Evolutionary conservation across 2,329 filamentous ascomycete genomes (phyloP).

Genomic region (Sphaerulina musiva): DNA sequence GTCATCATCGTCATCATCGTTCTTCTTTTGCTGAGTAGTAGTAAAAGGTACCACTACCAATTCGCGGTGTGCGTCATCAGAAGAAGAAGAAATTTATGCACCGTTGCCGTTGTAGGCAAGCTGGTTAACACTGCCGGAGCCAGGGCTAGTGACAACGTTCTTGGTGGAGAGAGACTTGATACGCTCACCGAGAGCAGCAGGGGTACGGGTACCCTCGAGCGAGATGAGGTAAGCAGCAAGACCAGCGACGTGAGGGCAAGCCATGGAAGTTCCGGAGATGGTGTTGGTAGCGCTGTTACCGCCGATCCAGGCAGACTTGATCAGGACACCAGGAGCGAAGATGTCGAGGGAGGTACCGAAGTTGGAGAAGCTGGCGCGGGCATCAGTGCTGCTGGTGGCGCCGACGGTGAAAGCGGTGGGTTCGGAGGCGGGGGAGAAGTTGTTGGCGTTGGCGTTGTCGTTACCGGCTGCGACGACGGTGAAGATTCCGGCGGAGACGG

Average conservation of each 20-base stretch:
- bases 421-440: slow-evolving; percentile 32
- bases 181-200: slow-evolving; percentile 41
- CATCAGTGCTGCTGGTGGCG: slow-evolving; percentile 31
- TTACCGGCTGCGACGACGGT: slow-evolving; percentile 37
- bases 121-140: slow-evolving; percentile 31
- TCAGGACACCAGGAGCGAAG: slow-evolving; percentile 41
- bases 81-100: not conserved
- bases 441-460: slow-evolving; percentile 26
- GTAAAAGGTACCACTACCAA: too few species aligned
- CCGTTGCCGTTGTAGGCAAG: slow-evolving; percentile 7
- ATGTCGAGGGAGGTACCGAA: slow-evolving; percentile 37
- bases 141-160: slow-evolving; percentile 19
- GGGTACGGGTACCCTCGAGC: slow-evolving; percentile 40
- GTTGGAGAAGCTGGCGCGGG: slow-evolving; percentile 37
- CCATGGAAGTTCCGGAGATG: slow-evolving; percentile 58
- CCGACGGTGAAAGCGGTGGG: slow-evolving; percentile 34
- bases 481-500: slow-evolving; percentile 36
- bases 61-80: too few species aligned
- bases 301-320: slow-evolving; percentile 45
- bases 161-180: slow-evolving; percentile 42
- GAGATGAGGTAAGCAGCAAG: slow-evolving; percentile 59
- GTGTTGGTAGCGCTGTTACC: slow-evolving; percentile 39
- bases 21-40: too few species aligned
- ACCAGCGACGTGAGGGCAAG: slow-evolving; percentile 61
- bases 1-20: too few species aligned